Percentiles rank a stretch among this genome's conserved stretches.
These are phyloP conservation scores for Eucalyptus leucophloia DNA, from an alignment of 345 rosid species.

Conservation along the genomic window DNA sequence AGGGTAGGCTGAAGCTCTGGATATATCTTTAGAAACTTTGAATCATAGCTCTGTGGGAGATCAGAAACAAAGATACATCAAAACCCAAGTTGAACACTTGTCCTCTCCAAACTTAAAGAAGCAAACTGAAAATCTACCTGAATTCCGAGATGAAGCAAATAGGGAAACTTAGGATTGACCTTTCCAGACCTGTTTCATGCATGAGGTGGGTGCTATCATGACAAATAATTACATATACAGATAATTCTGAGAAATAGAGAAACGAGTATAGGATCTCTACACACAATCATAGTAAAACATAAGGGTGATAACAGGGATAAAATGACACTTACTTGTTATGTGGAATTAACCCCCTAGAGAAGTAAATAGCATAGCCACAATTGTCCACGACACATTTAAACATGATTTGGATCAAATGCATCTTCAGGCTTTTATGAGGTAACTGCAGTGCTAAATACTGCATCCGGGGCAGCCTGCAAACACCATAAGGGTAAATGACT, in stretches of 20 bases:
- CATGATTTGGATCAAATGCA: constrained; percentile 81
- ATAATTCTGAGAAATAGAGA: not conserved
- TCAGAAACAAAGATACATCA: not conserved
- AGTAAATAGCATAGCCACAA: constrained; percentile 77
- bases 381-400: constrained; percentile 76
- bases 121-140: constrained; percentile 35
- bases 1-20: constrained; percentile 77
- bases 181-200: constrained; percentile 51
- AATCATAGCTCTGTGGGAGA: constrained; percentile 64
- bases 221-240: not conserved
- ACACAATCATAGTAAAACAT: not conserved
- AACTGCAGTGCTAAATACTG: constrained; percentile 96
- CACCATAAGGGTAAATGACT: not conserved
- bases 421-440: constrained; percentile 83
- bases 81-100: not conserved
- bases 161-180: constrained; percentile 71
- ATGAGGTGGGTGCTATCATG: not conserved
- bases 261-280: not conserved
- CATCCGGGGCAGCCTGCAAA: constrained; percentile 77
- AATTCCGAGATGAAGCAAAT: constrained; percentile 94
- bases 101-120: not conserved
- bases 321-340: constrained; percentile 60
- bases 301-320: no score
- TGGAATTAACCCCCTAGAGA: constrained; percentile 86
- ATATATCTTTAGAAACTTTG: constrained; percentile 75